A percentile compares a stretch with the other conserved stretches of the same genome.
Conservation (phyloP, 2,329 filamentous ascomycete species). For the Pyrenochaeta sp. region DNA sequence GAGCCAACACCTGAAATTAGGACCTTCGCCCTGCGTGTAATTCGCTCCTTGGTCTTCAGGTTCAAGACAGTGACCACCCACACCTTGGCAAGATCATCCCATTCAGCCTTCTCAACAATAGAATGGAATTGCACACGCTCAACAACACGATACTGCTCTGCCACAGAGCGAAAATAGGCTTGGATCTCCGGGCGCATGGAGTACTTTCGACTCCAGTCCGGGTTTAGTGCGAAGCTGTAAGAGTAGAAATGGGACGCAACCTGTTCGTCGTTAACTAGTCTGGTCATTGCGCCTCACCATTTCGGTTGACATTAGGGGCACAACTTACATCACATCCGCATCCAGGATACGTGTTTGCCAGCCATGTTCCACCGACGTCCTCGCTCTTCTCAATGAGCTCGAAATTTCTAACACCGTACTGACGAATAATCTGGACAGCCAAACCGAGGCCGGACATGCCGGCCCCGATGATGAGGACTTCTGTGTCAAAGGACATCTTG, state of each 20-base stretch:
- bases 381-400: conserved; percentile 56
- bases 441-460: conserved; percentile 58
- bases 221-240: conserved; percentile 68
- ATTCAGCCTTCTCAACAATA: conserved; percentile 53
- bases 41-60: conserved; percentile 29
- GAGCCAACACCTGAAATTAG: conserved; percentile 39
- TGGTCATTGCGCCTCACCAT: background rate
- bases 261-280: conserved; percentile 11
- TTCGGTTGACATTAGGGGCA: background rate
- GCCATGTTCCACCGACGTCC: conserved; percentile 49
- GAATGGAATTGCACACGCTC: conserved; percentile 57
- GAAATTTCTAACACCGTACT: conserved; percentile 50
- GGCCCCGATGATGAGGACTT: conserved; percentile 62
- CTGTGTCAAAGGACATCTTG: conserved; percentile 51
- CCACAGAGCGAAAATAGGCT: conserved; percentile 58
- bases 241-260: conserved; percentile 66
- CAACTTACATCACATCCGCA: conserved; percentile 44
- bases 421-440: conserved; percentile 55
- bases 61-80: conserved; percentile 48
- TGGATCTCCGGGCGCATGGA: conserved; percentile 64
- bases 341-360: conserved; percentile 45
- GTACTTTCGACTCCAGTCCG: conserved; percentile 67
- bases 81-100: conserved; percentile 54
- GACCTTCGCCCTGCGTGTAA: conserved; percentile 33
- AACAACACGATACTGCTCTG: conserved; percentile 43